Base-by-base conservation (phyloP, 1,284 basidiomycete genomes). In the Cutaneotrichosporon sp. region DNA sequence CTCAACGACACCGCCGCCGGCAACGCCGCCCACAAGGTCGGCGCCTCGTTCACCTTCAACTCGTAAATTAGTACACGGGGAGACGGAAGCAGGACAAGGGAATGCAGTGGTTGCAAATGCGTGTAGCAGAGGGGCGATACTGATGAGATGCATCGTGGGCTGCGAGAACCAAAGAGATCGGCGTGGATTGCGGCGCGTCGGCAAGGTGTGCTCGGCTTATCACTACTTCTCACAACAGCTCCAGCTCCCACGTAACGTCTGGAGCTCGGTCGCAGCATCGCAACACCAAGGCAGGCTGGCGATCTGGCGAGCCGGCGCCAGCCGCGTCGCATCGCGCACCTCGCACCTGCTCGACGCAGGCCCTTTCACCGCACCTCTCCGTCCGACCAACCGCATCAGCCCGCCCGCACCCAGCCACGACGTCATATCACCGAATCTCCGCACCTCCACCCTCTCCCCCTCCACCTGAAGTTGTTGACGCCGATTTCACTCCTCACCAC, bases 1-100 rank as follows among this genome's bases (percentile, higher is more conserved):
- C 82, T 95, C 74, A 92, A 90, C 82, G 89, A 90, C 72, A 68
- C 79, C 59, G 68, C 78, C 59, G 78, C 80, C 64, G 80, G 81
- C 47, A 76, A 79, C 59, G 75, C 79, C 68, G 82, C 82, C 63
- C 83, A 84, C 82, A 84, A 84, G 77, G 81, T 84, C 72, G 73
- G 84, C 65, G 82, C 83, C 56, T 79, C 81, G 50, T 82, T 85
- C 75, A 80, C 79, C 74, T 85, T 85, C 75, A 83, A 84, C 76
- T 75, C 76, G 69, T 80, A 79, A 74, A 49, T 31, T 36, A 34
- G 13, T 25, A 33, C 36, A 34, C 50, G 20, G 50, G 50, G 11
- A 24, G n/a, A n/a, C n/a, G 53, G 58, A 47, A 47, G 54, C 50
- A 61, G 60, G 38, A 56, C 53, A 55, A 49, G 46, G 52, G 42